Evolutionary conservation across 306 rosid genomes (phyloP).

Genomic region (Fragaria iinumae): DNA sequence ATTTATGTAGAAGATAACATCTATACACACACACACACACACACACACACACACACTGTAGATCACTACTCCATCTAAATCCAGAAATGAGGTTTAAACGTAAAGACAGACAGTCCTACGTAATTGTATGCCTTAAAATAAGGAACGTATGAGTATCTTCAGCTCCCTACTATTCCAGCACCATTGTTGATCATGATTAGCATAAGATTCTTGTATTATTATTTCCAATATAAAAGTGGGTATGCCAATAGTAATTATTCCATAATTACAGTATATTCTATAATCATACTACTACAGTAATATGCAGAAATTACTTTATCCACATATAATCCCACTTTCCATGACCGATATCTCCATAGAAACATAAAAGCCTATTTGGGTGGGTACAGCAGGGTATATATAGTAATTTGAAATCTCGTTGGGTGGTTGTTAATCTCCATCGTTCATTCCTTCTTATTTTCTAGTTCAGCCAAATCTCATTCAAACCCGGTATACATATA

Average conservation of each 20-base stretch:
- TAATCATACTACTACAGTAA: background rate
- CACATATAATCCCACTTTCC: background rate
- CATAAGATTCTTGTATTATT: background rate
- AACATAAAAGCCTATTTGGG: background rate
- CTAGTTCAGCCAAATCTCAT: background rate
- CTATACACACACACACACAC: no score
- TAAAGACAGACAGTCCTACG: background rate
- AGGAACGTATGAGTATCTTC: background rate
- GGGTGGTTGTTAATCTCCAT: background rate
- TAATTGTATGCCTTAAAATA: background rate
- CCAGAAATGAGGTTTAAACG: background rate
- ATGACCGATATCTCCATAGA: background rate
- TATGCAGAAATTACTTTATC: background rate
- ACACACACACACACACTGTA: background rate
- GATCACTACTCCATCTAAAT: background rate
- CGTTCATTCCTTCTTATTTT: background rate
- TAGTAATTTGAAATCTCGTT: background rate
- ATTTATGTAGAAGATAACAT: no score
- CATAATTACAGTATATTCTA: background rate
- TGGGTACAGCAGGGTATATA: background rate
- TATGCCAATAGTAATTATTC: background rate
- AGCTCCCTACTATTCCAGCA: background rate
- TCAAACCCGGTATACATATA: background rate
- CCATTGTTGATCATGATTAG: background rate
- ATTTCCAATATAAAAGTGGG: background rate